These are phyloP conservation scores for Cardamine resedifolia DNA, from an alignment of 345 rosid species.

Conservation along the genomic window DNA sequence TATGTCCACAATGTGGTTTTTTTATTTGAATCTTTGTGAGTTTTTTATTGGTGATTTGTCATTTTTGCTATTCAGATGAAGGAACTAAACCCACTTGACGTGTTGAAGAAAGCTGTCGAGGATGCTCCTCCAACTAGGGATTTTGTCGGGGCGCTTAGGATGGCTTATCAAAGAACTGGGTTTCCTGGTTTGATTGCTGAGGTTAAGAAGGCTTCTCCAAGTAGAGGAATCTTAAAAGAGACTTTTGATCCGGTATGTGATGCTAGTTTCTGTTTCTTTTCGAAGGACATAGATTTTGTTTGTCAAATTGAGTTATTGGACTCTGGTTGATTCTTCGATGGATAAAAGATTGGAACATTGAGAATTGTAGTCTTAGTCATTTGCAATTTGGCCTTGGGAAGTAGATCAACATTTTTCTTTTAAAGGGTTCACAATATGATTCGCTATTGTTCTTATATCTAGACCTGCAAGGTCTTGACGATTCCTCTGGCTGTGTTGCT, in stretches of 20 bases:
- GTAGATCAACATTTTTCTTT: background rate
- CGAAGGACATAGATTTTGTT: background rate
- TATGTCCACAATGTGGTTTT: background rate
- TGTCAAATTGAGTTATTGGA: background rate
- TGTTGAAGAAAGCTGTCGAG: conserved; percentile 53
- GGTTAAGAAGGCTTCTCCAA: conserved; percentile 98
- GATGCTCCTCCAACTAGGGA: conserved; percentile 76
- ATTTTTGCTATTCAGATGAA: conserved; percentile 50
- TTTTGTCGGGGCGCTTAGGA: conserved; percentile 74
- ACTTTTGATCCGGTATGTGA: conserved; percentile 75
- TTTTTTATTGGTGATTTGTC: background rate
- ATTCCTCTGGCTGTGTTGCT: background rate
- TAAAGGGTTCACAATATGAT: background rate
- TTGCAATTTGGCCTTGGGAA: background rate
- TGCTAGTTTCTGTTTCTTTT: background rate
- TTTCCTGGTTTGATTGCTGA: conserved; percentile 95
- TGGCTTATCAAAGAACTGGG: conserved; percentile 70
- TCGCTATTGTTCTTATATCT: background rate
- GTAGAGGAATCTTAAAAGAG: conserved; percentile 82
- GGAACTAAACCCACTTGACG: conserved; percentile 50
- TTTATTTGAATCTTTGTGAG: background rate
- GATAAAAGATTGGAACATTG: background rate
- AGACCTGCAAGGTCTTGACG: background rate
- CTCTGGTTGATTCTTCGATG: background rate
- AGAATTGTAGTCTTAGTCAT: conserved; percentile 11